phyloP scores from a whole-genome alignment of 2,329 filamentous ascomycete genomes.

The Epichloe baconii region DNA sequence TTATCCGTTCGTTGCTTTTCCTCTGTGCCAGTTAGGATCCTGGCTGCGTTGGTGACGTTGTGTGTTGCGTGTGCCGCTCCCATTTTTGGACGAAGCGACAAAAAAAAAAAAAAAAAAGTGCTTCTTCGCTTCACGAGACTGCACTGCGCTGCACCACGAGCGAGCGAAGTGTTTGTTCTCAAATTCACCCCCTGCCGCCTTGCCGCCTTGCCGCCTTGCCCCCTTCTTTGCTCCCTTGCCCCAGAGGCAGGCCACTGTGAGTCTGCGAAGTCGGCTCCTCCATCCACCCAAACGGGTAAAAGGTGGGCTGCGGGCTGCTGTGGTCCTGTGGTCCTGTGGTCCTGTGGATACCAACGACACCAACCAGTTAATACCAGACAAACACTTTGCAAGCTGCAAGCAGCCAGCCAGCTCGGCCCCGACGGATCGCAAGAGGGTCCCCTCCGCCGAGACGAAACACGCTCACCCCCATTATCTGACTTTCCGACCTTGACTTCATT shows the following conservation, averaged over 20 bases:
- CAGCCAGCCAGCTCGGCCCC: background rate
- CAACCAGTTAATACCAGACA: too few species aligned
- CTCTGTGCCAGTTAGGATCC: background rate
- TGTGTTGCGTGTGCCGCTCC: background rate
- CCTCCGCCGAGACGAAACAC: constrained; percentile 2
- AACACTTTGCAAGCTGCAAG: background rate
- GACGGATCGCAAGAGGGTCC: constrained; percentile 3
- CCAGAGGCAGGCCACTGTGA: too few species aligned
- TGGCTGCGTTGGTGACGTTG: background rate
- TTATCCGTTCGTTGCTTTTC: background rate
- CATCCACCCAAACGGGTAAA: too few species aligned
- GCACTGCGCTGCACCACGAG: background rate
- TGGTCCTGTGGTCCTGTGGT: too few species aligned
- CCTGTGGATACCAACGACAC: too few species aligned
- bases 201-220: too few species aligned
- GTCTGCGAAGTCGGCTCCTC: too few species aligned
- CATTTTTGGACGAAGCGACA: background rate
- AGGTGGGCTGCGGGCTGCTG: too few species aligned
- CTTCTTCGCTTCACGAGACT: background rate
- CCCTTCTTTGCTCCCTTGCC: too few species aligned
- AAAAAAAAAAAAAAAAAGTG: background rate
- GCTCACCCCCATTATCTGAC: background rate
- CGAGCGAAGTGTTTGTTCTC: too few species aligned
- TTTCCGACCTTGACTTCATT: background rate
- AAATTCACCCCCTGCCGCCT: too few species aligned